These are phyloP conservation scores for Mytilinidion resinicola DNA, from an alignment of 495 filamentous ascomycete species.

Conservation along the genomic window DNA sequence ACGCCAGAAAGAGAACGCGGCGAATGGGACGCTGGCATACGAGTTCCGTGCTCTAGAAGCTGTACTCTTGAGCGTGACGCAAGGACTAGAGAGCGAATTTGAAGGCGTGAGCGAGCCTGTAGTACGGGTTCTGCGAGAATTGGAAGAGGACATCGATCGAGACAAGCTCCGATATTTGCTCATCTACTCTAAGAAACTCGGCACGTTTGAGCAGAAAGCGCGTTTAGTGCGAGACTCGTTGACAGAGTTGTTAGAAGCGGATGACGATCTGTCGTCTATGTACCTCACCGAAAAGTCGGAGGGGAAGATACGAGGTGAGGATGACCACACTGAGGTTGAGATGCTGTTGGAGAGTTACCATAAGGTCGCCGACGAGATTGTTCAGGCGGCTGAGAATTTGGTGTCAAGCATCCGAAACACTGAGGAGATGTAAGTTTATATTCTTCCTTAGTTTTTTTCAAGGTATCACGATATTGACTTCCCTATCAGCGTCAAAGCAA, in stretches of 20 bases:
- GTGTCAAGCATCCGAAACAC: conserved; percentile 96
- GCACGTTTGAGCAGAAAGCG: conserved; percentile 96
- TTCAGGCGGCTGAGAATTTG: conserved; percentile 85
- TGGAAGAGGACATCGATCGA: conserved; percentile 95
- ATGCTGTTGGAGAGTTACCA: conserved; percentile 96
- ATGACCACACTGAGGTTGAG: conserved; percentile 94
- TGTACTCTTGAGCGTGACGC: conserved; percentile 75
- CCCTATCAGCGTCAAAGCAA: conserved; percentile 72
- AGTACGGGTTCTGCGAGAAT: conserved; percentile 74
- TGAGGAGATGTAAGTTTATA: conserved; percentile 78
- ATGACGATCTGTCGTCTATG: conserved; percentile 93
- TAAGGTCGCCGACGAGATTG: conserved; percentile 96
- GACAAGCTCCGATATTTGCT: conserved; percentile 87
- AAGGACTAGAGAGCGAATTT: conserved; percentile 85
- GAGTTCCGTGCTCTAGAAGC: conserved; percentile 74
- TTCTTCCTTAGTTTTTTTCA: not conserved
- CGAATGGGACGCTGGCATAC: conserved; percentile 53
- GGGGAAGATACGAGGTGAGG: conserved; percentile 66
- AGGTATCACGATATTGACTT: not conserved
- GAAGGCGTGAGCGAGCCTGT: conserved; percentile 89
- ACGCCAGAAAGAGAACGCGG: conserved; percentile 43
- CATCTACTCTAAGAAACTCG: conserved; percentile 88
- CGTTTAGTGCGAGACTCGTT: conserved; percentile 91
- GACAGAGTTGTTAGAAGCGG: conserved; percentile 93
- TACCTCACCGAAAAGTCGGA: conserved; percentile 81